A percentile compares a stretch with the other conserved stretches of the same genome.
Conservation (phyloP, 2,329 filamentous ascomycete species). For the Aspergillus fumigatus region DNA sequence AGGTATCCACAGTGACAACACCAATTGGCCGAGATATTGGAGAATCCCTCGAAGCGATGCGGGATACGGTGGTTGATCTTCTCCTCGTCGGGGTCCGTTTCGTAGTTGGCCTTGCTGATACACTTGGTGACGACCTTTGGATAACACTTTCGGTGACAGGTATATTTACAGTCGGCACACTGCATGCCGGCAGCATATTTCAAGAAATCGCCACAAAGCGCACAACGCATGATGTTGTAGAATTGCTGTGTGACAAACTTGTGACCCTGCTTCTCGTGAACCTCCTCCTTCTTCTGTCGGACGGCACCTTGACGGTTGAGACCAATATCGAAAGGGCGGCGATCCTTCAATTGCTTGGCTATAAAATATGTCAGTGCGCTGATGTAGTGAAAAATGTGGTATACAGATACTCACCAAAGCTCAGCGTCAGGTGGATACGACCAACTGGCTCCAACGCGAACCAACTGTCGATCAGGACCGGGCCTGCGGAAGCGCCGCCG, state of each 20-base stretch:
- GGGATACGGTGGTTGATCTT: slow-evolving; percentile 99
- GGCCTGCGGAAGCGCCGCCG: slow-evolving; percentile 26
- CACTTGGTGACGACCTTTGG: slow-evolving; percentile 96
- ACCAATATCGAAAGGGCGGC: slow-evolving; percentile 78
- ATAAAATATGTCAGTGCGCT: slow-evolving; percentile 17
- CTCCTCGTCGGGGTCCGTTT: slow-evolving; percentile 96
- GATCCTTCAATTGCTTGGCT: slow-evolving; percentile 82
- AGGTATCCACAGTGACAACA: slow-evolving; percentile 98
- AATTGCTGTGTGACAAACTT: slow-evolving; percentile 99
- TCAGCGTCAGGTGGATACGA: slow-evolving; percentile 83
- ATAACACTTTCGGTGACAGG: slow-evolving; percentile 97
- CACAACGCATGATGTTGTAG: slow-evolving; percentile 99
- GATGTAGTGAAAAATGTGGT: not conserved
- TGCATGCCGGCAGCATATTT: slow-evolving; percentile 99
- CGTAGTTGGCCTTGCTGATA: slow-evolving; percentile 98
- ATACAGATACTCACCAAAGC: slow-evolving; percentile 57
- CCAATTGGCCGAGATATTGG: slow-evolving; percentile 98
- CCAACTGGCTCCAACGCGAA: slow-evolving; percentile 95
- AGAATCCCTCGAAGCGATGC: slow-evolving; percentile 93
- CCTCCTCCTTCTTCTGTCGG: slow-evolving; percentile 94
- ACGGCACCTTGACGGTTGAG: slow-evolving; percentile 93
- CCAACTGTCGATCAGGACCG: slow-evolving; percentile 74
- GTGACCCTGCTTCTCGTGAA: slow-evolving; percentile 98
- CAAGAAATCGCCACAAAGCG: slow-evolving; percentile 94
- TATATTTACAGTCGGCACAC: slow-evolving; percentile 99